Percentiles rank a stretch among this genome's conserved stretches.
Evolutionary conservation across 768 basidiomycete genomes (phyloP).

Genomic region (Lactifluus echinatus): DNA sequence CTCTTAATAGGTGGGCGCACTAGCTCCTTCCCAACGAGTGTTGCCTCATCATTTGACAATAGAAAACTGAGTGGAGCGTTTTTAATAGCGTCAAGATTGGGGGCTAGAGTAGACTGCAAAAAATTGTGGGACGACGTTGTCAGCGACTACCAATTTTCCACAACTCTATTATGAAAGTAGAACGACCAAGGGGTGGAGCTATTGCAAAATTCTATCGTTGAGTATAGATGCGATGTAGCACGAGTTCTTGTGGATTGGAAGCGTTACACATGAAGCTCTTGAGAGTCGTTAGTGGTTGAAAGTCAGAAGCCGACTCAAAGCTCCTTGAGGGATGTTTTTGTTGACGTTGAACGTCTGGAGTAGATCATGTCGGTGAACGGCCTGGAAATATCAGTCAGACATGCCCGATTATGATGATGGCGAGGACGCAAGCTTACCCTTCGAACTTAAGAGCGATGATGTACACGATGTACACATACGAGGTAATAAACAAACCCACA

Average conservation of each 20-base stretch:
- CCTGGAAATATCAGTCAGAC: not conserved
- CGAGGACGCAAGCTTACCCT: constrained; percentile 49
- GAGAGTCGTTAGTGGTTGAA: constrained; percentile 5
- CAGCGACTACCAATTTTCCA: constrained; percentile 28
- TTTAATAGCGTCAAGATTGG: constrained; percentile 65
- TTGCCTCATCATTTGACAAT: not conserved
- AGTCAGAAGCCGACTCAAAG: constrained; percentile 17
- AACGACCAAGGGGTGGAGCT: not conserved
- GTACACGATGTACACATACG: constrained; percentile 81
- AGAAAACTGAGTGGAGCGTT: constrained; percentile 82
- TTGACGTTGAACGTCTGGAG: constrained; percentile 37
- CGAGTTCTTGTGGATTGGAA: not conserved
- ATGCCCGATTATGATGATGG: constrained; percentile 27
- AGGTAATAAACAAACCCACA: constrained; percentile 69
- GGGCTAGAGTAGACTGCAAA: constrained; percentile 64
- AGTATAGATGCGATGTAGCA: not conserved
- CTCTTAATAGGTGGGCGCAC: constrained; percentile 65
- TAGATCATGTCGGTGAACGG: constrained; percentile 84
- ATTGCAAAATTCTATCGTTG: constrained; percentile 2
- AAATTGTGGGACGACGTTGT: constrained; percentile 68
- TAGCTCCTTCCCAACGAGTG: not conserved
- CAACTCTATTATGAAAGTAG: constrained; percentile 14
- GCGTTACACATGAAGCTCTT: not conserved
- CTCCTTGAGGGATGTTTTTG: constrained; percentile 21
- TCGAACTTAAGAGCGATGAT: constrained; percentile 78